These are phyloP conservation scores for Populus pruinosa DNA, from an alignment of 345 rosid species.

Conservation along the genomic window DNA sequence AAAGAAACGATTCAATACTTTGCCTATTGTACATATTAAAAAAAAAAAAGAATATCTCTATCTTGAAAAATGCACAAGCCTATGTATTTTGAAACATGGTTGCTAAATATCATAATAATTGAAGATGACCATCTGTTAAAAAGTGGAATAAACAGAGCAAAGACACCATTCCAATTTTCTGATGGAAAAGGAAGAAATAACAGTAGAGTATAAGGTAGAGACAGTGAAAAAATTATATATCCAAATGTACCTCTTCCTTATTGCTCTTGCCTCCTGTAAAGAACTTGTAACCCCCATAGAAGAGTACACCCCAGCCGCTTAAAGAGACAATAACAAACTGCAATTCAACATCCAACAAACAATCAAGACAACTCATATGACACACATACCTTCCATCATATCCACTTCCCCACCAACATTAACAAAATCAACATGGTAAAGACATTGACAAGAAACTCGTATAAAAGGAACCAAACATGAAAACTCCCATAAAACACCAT, in stretches of 20 bases:
- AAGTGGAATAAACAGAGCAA: not conserved
- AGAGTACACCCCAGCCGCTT: conserved; percentile 32
- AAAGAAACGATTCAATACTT: not conserved
- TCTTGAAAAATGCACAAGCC: not conserved
- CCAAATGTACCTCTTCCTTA: conserved; percentile 28
- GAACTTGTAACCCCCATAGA: conserved; percentile 34
- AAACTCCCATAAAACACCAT: not conserved
- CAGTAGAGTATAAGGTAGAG: not conserved
- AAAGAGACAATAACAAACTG: conserved; percentile 40
- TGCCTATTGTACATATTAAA: no score
- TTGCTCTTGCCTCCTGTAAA: conserved; percentile 32
- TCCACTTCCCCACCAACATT: not conserved
- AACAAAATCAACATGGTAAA: not conserved
- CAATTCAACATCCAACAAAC: conserved; percentile 4
- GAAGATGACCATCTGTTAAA: not conserved
- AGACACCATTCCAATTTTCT: not conserved
- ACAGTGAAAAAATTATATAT: not conserved
- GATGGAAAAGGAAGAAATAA: not conserved
- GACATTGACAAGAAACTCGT: not conserved
- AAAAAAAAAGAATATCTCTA: not conserved
- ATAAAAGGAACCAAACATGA: not conserved
- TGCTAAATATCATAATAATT: not conserved
- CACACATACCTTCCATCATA: not conserved
- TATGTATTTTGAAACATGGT: not conserved
- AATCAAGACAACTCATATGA: not conserved